Base-by-base conservation (phyloP, 2,329 filamentous ascomycete genomes). In the Chaetomiaceae sp. region DNA sequence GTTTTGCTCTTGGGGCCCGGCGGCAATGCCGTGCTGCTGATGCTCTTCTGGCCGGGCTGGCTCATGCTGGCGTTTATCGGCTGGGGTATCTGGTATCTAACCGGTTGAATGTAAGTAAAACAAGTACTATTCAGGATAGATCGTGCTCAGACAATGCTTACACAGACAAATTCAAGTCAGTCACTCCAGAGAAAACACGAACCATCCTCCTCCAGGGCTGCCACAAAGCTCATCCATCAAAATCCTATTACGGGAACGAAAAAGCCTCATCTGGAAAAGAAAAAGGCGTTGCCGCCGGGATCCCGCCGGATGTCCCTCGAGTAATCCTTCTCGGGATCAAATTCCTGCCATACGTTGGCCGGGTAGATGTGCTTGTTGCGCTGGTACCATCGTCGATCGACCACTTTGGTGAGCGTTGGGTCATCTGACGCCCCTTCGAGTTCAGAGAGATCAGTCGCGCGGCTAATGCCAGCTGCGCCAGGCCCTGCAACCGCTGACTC, bases 281-380 rank as follows among this genome's bases (percentile, higher is more conserved):
- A 99, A 69, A 96, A 96, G 0, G 89, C 84, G 70, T 99, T 99
- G 11, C 94, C 94, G 51, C 90, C 85, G 11, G 81, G 80, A 71
- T 99, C 94, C 64, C 90, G 87, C 62, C 89, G 81, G 34, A 91
- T 81, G 61, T 89, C 83, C 59, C 76, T 79, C 65, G 82, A 80
- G 72, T 95, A 95, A 64, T 96, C 88, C 69, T 87, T 89, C 56
- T 89, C 89, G 0, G 90, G 87, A 61, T 96, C 91, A 68, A 95
- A 99, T 58, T 95, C 88, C 63, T 91, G 89, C 94, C 94, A 99
- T 42, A 92, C 81, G 67, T 89, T 97, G 18, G 92, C 92, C 0
- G 94, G 94, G 68, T 92, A 99, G 53, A 99, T 97, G 70, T 99
- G 94, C 72, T 97, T 99, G 69, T 97, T 96, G 65, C 85, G 82